These are phyloP conservation scores for Agaricus subrufescens DNA, from an alignment of 768 basidiomycete genomes.

Conservation along the genomic window DNA sequence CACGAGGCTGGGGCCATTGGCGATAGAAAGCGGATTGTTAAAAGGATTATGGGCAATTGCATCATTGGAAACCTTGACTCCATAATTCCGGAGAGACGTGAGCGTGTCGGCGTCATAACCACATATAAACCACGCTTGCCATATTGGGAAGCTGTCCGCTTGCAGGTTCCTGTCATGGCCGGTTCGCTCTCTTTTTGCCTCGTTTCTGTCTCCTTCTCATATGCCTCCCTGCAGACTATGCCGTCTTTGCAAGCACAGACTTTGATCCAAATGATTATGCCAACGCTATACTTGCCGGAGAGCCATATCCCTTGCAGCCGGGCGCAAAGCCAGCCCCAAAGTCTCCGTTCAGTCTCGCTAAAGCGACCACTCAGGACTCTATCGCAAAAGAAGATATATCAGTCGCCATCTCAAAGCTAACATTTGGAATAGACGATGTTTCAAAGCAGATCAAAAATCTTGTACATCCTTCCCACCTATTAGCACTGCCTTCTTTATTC, in stretches of 20 bases:
- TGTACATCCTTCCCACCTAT: constrained; percentile 39
- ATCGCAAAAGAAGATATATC: constrained; percentile 82
- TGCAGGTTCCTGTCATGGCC: constrained; percentile 2
- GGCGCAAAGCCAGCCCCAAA: constrained; percentile 28
- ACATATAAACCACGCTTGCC: no score
- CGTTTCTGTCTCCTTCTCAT: constrained; percentile 25
- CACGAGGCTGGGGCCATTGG: background rate
- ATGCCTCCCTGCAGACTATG: constrained; percentile 50
- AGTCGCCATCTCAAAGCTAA: constrained; percentile 83
- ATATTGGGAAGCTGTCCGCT: background rate
- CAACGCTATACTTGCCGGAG: constrained; percentile 83
- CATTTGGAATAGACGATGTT: constrained; percentile 86
- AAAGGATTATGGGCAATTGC: background rate
- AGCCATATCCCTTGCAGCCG: constrained; percentile 53
- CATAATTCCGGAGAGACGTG: no score
- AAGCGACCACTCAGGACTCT: constrained; percentile 41
- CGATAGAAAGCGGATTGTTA: background rate
- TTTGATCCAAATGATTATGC: constrained; percentile 92
- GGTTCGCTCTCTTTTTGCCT: constrained; percentile 9
- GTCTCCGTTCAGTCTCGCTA: constrained; percentile 19
- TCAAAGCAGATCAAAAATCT: constrained; percentile 84
- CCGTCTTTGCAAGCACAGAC: constrained; percentile 63
- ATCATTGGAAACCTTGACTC: background rate
- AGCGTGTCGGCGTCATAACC: no score
- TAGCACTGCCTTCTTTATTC: background rate